A percentile compares a stretch with the other conserved stretches of the same genome.
These are phyloP conservation scores for Populus davidiana DNA, from an alignment of 345 rosid species.

Conservation along the genomic window DNA sequence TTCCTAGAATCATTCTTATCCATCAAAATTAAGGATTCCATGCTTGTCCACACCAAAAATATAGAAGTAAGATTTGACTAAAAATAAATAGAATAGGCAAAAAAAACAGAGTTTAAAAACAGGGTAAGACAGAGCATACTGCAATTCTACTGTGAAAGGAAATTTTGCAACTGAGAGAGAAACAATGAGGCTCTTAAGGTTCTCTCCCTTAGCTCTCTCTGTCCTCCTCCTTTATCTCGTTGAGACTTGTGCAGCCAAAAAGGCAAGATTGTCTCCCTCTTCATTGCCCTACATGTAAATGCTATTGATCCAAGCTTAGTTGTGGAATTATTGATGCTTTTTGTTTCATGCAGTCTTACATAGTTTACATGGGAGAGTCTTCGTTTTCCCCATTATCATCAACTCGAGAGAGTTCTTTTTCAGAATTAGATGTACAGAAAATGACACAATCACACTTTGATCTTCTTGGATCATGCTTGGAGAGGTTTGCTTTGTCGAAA, in stretches of 20 bases:
- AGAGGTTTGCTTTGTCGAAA: slow-evolving; percentile 5
- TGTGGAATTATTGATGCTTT: not conserved
- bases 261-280: not conserved
- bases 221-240: not conserved
- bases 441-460: slow-evolving; percentile 15
- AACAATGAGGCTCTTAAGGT: not conserved
- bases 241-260: not conserved
- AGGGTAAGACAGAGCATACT: not conserved
- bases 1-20: not conserved
- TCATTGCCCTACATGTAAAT: no score
- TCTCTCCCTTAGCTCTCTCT: not conserved
- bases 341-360: slow-evolving; percentile 15
- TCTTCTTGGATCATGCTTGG: slow-evolving; percentile 7
- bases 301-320: no score
- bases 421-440: not conserved
- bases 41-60: not conserved
- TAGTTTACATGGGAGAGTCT: slow-evolving; percentile 19
- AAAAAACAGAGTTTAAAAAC: not conserved
- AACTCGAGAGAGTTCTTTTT: no score
- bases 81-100: not conserved
- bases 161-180: no score
- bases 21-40: not conserved
- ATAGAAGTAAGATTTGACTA: not conserved
- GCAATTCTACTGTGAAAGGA: no score
- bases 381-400: not conserved